phyloP scores from a whole-genome alignment of 768 basidiomycete species.

The Candolleomyces eurysporus region DNA sequence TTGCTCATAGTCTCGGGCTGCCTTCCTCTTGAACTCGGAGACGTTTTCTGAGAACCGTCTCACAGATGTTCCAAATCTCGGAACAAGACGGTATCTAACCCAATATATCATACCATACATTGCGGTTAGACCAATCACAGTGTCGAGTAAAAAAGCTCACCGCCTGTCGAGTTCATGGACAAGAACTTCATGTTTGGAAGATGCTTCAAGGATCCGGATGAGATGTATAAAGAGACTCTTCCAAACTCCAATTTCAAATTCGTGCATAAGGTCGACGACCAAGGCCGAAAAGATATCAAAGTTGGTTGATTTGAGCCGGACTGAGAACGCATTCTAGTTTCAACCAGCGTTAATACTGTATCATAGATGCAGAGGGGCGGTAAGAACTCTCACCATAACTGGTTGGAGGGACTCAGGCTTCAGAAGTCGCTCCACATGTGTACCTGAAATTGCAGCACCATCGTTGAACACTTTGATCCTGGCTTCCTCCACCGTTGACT shows the following conservation, averaged over 20 bases:
- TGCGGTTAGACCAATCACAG: neutral
- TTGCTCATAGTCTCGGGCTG: slow-evolving; percentile 35
- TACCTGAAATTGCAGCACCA: neutral
- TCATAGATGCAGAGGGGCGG: neutral
- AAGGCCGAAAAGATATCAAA: slow-evolving; percentile 23
- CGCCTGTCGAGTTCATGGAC: slow-evolving; percentile 21
- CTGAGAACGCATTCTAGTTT: slow-evolving; percentile 27
- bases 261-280: slow-evolving; percentile 27
- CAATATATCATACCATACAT: neutral
- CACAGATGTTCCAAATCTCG: slow-evolving; percentile 27
- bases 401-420: slow-evolving; percentile 10
- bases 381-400: slow-evolving; percentile 4
- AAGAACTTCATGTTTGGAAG: slow-evolving; percentile 3
- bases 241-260: slow-evolving; percentile 34
- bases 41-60: slow-evolving; percentile 26
- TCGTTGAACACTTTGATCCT: slow-evolving; percentile 1
- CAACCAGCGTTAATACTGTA: neutral
- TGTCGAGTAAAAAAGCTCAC: slow-evolving; percentile 9
- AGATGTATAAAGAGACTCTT: slow-evolving; percentile 29
- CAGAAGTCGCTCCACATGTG: neutral
- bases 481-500: neutral
- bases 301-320: slow-evolving; percentile 10
- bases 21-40: slow-evolving; percentile 26
- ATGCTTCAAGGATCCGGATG: slow-evolving; percentile 21
- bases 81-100: slow-evolving; percentile 12